Conservation (phyloP, 2,329 filamentous ascomycete genomes). For the Hypocrella siamensis region DNA sequence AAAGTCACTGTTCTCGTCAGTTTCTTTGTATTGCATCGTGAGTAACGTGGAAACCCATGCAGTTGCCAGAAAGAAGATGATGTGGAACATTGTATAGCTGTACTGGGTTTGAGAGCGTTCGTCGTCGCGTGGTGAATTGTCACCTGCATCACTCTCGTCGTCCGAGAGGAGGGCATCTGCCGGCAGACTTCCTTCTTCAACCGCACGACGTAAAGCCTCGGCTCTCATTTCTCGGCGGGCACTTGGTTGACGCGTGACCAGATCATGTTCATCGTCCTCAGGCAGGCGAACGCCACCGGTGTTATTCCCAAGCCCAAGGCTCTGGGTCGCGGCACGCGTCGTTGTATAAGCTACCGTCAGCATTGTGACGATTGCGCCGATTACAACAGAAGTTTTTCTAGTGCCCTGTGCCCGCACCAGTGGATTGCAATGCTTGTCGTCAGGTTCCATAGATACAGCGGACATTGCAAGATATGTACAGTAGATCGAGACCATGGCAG, state of each 20-base stretch:
- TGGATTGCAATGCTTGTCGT: conserved; percentile 86
- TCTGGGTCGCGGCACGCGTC: conserved; percentile 86
- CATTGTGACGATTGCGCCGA: conserved; percentile 92
- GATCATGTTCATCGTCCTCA: conserved; percentile 69
- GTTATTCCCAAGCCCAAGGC: conserved; percentile 53
- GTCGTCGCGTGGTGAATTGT: conserved; percentile 60
- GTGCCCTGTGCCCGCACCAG: conserved; percentile 74
- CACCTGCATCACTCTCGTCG: conserved; percentile 48
- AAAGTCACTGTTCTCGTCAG: conserved; percentile 54
- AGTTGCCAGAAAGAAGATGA: conserved; percentile 95
- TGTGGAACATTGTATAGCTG: conserved; percentile 88
- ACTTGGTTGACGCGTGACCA: conserved; percentile 73
- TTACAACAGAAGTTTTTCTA: conserved; percentile 74
- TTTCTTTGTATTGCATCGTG: conserved; percentile 54
- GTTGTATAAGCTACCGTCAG: conserved; percentile 95
- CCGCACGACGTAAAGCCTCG: conserved; percentile 76
- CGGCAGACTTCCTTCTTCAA: conserved; percentile 83
- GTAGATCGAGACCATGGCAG: conserved; percentile 92
- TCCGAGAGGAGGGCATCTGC: conserved; percentile 74
- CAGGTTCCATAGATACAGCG: conserved; percentile 95
- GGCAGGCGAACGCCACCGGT: conserved; percentile 36
- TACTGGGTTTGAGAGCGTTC: conserved; percentile 85
- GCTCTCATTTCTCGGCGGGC: conserved; percentile 80
- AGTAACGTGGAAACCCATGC: conserved; percentile 90
- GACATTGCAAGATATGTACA: conserved; percentile 98